Evolutionary conservation across 2,329 filamentous ascomycete genomes (phyloP).

Genomic region (Phyllosticta citriasiana): DNA sequence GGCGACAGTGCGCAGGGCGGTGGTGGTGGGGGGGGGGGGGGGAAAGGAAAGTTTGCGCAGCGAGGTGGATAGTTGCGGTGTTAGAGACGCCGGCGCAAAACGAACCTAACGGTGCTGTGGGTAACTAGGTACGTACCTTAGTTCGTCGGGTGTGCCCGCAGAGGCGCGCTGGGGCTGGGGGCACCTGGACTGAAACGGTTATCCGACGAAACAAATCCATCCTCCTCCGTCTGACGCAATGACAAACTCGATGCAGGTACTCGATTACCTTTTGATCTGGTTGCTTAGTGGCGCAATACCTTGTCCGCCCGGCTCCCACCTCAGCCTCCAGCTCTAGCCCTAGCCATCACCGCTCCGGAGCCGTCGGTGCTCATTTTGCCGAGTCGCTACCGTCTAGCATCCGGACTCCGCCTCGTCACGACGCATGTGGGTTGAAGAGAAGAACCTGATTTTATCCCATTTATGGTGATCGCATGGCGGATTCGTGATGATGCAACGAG

Average conservation of each 20-base stretch:
- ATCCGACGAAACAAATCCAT: neutral
- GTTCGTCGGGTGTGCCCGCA: neutral
- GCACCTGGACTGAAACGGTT: neutral
- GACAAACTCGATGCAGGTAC: neutral
- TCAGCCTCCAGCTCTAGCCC: neutral
- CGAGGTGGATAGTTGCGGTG: neutral
- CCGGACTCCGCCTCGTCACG: neutral
- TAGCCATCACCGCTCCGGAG: neutral
- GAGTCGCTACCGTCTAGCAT: neutral
- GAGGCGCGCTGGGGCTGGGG: neutral
- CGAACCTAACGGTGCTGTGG: neutral
- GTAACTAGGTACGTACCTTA: neutral
- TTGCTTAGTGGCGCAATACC: neutral
- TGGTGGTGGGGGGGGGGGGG: too few relatives aligned
- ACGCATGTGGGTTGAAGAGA: too few relatives aligned
- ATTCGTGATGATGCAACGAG: too few relatives aligned
- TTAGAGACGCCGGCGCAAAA: neutral
- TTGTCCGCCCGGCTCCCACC: neutral
- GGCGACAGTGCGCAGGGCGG: neutral
- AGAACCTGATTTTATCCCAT: too few relatives aligned
- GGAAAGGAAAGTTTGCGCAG: neutral
- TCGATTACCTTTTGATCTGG: neutral
- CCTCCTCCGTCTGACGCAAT: neutral
- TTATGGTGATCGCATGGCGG: too few relatives aligned
- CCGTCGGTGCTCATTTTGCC: neutral